Percentiles rank a stretch among this genome's conserved stretches.
Conservation (phyloP, 2,329 filamentous ascomycete species). For the Capronia epimyces region DNA sequence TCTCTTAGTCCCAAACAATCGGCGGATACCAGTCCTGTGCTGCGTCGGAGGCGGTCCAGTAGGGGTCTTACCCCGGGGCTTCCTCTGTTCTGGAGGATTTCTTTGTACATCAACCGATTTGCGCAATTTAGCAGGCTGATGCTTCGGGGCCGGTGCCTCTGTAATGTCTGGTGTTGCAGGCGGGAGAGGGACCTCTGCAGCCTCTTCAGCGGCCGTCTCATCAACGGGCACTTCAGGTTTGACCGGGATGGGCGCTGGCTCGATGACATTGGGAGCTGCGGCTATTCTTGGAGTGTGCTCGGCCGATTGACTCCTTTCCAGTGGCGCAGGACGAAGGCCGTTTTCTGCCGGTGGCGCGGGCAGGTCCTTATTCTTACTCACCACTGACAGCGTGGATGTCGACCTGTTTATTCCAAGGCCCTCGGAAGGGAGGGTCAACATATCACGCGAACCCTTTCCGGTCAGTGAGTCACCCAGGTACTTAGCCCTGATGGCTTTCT, state of each 20-base stretch:
- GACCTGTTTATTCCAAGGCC: conserved; percentile 34
- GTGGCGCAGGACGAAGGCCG: conserved; percentile 2
- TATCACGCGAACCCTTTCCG: conserved; percentile 59
- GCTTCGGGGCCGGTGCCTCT: conserved; percentile 6
- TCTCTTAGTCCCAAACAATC: conserved; percentile 26
- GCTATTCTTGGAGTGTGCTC: conserved; percentile 6
- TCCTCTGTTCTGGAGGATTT: conserved; percentile 18
- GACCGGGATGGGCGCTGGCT: conserved; percentile 8
- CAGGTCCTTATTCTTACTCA: conserved; percentile 26
- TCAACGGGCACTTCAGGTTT: conserved; percentile 31
- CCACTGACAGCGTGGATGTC: conserved; percentile 24
- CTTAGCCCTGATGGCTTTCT: conserved; percentile 75
- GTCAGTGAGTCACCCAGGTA: conserved; percentile 71
- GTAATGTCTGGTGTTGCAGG: conserved; percentile 19
- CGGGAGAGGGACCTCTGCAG: conserved; percentile 35
- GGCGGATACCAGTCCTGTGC: conserved; percentile 24
- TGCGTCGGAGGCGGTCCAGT: conserved; percentile 22
- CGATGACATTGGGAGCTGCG: conserved; percentile 2
- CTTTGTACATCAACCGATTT: conserved; percentile 20
- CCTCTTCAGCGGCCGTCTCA: conserved; percentile 29
- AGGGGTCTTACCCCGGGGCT: conserved; percentile 15
- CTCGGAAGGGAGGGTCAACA: conserved; percentile 35
- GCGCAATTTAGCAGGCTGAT: conserved; percentile 18
- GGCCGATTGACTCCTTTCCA: conserved; percentile 19
- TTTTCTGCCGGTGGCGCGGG: conserved; percentile 17